Evolutionary conservation across 106 monocot species (phyloP).

Genomic region (Acorus calamus): DNA sequence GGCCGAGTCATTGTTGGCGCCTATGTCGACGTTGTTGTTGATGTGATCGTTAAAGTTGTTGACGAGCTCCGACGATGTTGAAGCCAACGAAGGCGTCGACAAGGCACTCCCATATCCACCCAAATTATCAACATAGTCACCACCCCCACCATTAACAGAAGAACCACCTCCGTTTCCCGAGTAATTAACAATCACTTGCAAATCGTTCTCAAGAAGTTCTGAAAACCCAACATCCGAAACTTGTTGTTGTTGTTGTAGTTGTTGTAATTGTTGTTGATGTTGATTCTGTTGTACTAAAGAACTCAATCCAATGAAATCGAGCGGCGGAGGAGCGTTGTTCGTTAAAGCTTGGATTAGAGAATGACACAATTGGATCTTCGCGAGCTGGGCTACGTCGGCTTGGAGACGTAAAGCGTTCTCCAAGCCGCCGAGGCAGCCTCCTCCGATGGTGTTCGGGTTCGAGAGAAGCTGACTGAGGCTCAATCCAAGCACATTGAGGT

Average conservation of each 20-base stretch:
- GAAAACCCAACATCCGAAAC: no score
- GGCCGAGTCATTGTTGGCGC: no score
- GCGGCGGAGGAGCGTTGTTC: slow-evolving; percentile 3
- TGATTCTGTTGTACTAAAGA: slow-evolving; percentile 2
- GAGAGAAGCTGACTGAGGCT: slow-evolving; percentile 18
- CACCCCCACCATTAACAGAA: neutral
- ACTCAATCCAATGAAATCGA: slow-evolving; percentile 2
- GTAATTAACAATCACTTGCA: no score
- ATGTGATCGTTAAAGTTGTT: neutral
- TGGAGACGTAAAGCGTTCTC: slow-evolving; percentile 19
- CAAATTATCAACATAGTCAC: neutral
- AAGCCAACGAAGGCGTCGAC: slow-evolving; percentile 5
- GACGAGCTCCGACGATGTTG: slow-evolving; percentile 8
- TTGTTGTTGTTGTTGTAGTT: no score
- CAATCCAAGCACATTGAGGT: slow-evolving; percentile 18
- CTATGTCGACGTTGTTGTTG: neutral
- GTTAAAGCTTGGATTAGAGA: slow-evolving; percentile 22
- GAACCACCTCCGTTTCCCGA: neutral
- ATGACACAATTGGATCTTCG: slow-evolving; percentile 26
- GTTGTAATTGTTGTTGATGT: no score
- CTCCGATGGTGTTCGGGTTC: slow-evolving; percentile 4
- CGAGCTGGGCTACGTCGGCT: slow-evolving; percentile 16
- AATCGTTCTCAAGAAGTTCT: no score
- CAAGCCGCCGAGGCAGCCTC: neutral
- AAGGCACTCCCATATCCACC: neutral